Evolutionary conservation across 2,329 filamentous ascomycete species (phyloP).

Genomic region (Phialophora macrospora): DNA sequence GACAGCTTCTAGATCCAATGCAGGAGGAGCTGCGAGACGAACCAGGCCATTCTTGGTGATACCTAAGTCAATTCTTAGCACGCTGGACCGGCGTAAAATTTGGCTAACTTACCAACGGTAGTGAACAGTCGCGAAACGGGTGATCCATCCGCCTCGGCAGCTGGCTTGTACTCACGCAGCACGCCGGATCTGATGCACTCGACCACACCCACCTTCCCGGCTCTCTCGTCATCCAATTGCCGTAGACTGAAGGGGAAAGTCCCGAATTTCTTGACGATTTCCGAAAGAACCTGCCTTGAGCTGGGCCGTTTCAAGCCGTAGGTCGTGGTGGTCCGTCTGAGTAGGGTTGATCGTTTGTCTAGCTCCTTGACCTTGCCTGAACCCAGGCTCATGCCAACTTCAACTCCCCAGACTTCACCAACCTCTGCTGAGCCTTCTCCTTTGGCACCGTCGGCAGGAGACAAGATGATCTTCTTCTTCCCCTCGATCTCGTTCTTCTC

Average conservation of each 20-base stretch:
- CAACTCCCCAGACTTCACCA: conserved; percentile 96
- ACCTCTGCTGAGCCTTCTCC: conserved; percentile 88
- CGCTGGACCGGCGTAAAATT: not conserved
- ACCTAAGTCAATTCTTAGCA: conserved; percentile 57
- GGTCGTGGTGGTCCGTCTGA: conserved; percentile 88
- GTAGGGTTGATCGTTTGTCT: conserved; percentile 84
- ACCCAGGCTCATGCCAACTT: conserved; percentile 89
- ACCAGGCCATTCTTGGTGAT: conserved; percentile 98
- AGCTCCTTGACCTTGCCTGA: conserved; percentile 94
- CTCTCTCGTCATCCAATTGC: conserved; percentile 94
- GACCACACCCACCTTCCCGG: conserved; percentile 92
- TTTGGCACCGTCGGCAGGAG: conserved; percentile 78
- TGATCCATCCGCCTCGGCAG: conserved; percentile 87
- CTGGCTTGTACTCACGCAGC: conserved; percentile 92
- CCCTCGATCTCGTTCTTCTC: conserved; percentile 97
- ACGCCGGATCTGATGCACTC: conserved; percentile 94
- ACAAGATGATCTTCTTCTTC: conserved; percentile 95
- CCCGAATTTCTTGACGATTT: conserved; percentile 96
- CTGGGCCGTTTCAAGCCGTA: conserved; percentile 93
- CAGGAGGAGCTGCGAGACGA: conserved; percentile 76
- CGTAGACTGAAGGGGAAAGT: conserved; percentile 97
- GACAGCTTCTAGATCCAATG: conserved; percentile 78
- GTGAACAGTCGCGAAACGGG: conserved; percentile 86
- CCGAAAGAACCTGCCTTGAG: conserved; percentile 88
- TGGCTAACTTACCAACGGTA: conserved; percentile 76